phyloP scores from a whole-genome alignment of 441 rosid genomes.

The Francoa sonchifolia region DNA sequence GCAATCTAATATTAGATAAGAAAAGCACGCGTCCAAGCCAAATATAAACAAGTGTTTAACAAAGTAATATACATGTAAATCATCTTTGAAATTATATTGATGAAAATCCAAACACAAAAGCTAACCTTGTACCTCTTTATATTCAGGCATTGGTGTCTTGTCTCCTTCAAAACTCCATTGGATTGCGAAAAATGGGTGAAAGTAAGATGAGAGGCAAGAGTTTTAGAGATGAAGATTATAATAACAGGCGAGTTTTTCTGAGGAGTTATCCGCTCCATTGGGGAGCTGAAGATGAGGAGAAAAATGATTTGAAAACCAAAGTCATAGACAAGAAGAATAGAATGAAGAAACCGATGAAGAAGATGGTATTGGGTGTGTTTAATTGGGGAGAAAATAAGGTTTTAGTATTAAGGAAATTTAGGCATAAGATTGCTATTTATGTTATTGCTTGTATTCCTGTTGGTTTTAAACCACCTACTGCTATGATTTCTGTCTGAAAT shows the following conservation, averaged over 20 bases:
- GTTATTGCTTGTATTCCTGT: conserved; percentile 25
- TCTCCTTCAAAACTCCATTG: no score
- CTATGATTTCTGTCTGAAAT: conserved; percentile 23
- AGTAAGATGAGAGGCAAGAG: conserved; percentile 14
- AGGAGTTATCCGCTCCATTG: conserved; percentile 45
- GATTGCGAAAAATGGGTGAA: conserved; percentile 13
- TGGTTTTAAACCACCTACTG: conserved; percentile 15
- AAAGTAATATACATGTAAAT: no score
- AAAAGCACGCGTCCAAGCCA: no score
- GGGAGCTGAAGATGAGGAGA: conserved; percentile 20
- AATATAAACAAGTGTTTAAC: no score
- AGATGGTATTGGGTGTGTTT: conserved; percentile 22
- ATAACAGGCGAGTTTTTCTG: conserved; percentile 34
- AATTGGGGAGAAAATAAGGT: conserved; percentile 34
- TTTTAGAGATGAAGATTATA: conserved; percentile 31
- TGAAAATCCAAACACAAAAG: conserved; percentile 9
- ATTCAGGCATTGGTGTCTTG: no score
- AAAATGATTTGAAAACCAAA: conserved; percentile 7
- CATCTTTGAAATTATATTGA: not conserved
- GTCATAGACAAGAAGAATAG: conserved; percentile 2
- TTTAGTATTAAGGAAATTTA: conserved; percentile 30
- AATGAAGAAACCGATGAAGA: conserved; percentile 22
- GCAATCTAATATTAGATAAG: no score
- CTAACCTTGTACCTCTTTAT: no score
- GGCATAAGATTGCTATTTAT: conserved; percentile 23